Conservation (phyloP, 2,329 filamentous ascomycete species). For the Colletotrichum euphorbiae region DNA sequence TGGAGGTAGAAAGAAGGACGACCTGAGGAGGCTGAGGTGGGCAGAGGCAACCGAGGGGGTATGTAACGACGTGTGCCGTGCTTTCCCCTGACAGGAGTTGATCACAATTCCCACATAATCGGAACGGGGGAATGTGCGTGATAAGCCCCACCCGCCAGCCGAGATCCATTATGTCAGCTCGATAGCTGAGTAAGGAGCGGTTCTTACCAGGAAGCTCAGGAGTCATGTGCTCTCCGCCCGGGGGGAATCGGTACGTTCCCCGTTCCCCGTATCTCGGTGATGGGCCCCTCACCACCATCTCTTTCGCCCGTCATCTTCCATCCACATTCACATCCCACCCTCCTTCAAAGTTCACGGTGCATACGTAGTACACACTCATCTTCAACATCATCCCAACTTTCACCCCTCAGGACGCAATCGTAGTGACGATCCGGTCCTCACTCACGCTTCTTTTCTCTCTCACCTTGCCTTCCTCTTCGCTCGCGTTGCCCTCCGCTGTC, state of each 20-base stretch:
- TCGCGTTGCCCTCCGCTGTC: background rate
- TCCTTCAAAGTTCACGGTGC: background rate
- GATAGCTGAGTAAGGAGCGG: conserved; percentile 1
- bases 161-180: conserved; percentile 11
- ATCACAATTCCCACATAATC: conserved; percentile 30
- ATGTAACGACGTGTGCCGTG: background rate
- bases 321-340: background rate
- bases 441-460: conserved; percentile 4
- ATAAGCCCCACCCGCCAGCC: background rate
- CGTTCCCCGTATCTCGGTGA: background rate
- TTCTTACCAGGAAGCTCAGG: no score
- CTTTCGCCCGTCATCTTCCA: background rate
- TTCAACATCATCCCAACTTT: conserved; percentile 22
- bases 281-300: no score
- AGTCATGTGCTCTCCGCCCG: no score
- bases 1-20: background rate
- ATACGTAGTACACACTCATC: background rate
- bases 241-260: background rate
- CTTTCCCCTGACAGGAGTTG: conserved; percentile 5
- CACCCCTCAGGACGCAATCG: conserved; percentile 24
- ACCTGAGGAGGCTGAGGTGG: conserved; percentile 17
- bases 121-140: conserved; percentile 13
- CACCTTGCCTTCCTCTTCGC: conserved; percentile 7
- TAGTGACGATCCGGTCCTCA: conserved; percentile 10
- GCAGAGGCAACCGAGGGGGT: background rate